phyloP scores from a whole-genome alignment of 768 basidiomycete genomes.

The Serendipita sp. region DNA sequence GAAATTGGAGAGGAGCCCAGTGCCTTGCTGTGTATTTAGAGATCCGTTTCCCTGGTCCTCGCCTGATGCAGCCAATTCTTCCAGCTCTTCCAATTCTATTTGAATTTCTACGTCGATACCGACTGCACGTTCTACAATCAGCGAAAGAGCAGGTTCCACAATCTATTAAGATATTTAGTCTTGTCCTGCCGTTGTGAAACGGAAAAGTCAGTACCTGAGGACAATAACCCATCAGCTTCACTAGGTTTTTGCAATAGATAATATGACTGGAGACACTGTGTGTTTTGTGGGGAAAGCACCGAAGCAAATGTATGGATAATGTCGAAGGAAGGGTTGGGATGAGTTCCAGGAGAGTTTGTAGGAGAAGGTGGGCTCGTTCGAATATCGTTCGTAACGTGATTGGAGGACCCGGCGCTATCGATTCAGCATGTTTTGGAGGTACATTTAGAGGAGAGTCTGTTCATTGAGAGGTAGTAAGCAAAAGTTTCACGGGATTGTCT shows the following conservation, averaged over 20 bases:
- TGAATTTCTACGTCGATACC: conserved; percentile 98
- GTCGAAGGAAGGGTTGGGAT: conserved; percentile 85
- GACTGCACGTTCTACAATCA: conserved; percentile 84
- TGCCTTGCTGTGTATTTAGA: conserved; percentile 15
- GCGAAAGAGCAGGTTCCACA: conserved; percentile 64
- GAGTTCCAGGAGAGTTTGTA: conserved; percentile 74
- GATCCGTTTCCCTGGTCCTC: conserved; percentile 29
- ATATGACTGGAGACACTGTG: conserved; percentile 64
- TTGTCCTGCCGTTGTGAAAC: no score
- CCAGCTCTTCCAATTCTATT: conserved; percentile 84
- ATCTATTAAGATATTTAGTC: neutral
- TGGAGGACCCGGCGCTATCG: conserved; percentile 25
- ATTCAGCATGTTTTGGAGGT: conserved; percentile 46
- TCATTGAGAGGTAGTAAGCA: neutral
- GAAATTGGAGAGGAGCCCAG: conserved; percentile 38
- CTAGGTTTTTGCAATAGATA: conserved; percentile 80
- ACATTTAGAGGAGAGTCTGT: conserved; percentile 60
- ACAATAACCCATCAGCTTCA: conserved; percentile 73
- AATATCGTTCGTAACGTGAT: conserved; percentile 73
- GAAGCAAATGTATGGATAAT: conserved; percentile 67
- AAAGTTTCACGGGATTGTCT: neutral
- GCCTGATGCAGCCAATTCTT: conserved; percentile 37
- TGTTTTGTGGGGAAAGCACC: conserved; percentile 85
- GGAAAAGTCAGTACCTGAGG: conserved; percentile 42
- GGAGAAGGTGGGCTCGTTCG: conserved; percentile 68